These are phyloP conservation scores for Botrytis elliptica DNA, from an alignment of 2,329 filamentous ascomycete genomes.

Conservation along the genomic window DNA sequence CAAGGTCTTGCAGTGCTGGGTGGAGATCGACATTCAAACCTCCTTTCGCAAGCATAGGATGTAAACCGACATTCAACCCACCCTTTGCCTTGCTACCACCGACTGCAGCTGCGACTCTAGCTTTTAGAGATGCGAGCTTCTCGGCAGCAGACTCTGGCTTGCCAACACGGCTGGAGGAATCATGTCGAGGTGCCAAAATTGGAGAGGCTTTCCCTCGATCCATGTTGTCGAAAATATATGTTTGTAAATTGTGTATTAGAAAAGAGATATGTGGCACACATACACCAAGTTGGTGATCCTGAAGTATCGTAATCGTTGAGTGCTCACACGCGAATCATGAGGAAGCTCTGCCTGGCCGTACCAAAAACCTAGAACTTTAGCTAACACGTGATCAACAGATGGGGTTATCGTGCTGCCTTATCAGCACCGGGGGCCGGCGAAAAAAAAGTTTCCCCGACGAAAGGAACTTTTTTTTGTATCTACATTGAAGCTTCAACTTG, in stretches of 20 bases:
- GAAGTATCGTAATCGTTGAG: neutral
- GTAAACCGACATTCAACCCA: constrained; percentile 45
- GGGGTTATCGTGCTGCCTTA: constrained; percentile 13
- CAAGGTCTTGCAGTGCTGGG: constrained; percentile 65
- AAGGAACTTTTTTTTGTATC: constrained; percentile 20
- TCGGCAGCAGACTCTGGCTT: constrained; percentile 60
- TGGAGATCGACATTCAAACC: constrained; percentile 46
- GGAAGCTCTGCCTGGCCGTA: neutral
- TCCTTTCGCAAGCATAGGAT: constrained; percentile 42
- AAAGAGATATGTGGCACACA: neutral
- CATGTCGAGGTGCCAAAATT: constrained; percentile 56
- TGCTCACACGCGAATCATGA: neutral
- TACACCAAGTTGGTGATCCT: neutral
- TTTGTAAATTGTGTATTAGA: neutral
- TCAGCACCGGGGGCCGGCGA: constrained; percentile 15
- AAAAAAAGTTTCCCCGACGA: constrained; percentile 19
- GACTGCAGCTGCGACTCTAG: constrained; percentile 74
- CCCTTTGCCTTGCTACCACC: constrained; percentile 48
- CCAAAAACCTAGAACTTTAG: neutral
- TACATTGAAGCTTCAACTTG: constrained; percentile 15
- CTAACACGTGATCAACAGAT: neutral
- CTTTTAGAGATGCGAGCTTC: constrained; percentile 73
- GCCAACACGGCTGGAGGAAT: constrained; percentile 54
- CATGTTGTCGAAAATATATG: constrained; percentile 41
- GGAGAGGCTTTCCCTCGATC: constrained; percentile 50